Evolutionary conservation across 495 filamentous ascomycete genomes (phyloP).

Genomic region (Xylaria intraflava): DNA sequence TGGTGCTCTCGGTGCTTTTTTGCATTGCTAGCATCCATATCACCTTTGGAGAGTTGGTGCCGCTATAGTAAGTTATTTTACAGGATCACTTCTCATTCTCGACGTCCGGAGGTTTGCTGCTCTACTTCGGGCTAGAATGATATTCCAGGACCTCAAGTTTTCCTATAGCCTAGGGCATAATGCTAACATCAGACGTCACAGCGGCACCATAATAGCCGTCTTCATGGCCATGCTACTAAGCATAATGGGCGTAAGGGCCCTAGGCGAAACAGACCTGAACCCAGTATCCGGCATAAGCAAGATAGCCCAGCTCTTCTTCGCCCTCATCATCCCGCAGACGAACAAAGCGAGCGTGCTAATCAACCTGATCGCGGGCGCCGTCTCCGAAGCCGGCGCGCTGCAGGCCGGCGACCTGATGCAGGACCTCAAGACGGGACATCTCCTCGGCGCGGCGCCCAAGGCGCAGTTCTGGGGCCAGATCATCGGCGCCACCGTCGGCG

Average conservation of each 20-base stretch:
- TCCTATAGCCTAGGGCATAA: too few species aligned
- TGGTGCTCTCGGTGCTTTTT: conserved; percentile 67
- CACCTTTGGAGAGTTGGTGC: conserved; percentile 65
- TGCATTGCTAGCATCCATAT: conserved; percentile 75
- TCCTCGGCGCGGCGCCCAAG: conserved; percentile 83
- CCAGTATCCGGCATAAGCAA: conserved; percentile 96
- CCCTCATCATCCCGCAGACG: conserved; percentile 69
- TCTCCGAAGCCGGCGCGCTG: conserved; percentile 75
- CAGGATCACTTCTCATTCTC: neutral
- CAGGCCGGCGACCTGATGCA: conserved; percentile 99
- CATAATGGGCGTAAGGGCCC: conserved; percentile 90
- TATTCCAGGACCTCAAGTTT: too few species aligned
- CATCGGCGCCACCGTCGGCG: conserved; percentile 82
- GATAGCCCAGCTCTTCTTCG: conserved; percentile 90
- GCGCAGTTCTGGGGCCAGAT: conserved; percentile 97
- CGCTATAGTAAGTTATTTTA: conserved; percentile 35
- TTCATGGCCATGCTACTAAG: conserved; percentile 81
- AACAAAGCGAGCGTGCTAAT: conserved; percentile 78
- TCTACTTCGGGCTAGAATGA: neutral
- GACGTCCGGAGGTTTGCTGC: neutral
- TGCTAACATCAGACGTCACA: neutral
- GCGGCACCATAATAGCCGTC: conserved; percentile 74
- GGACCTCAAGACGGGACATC: conserved; percentile 92
- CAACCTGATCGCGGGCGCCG: conserved; percentile 90
- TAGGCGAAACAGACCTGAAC: conserved; percentile 95